Base-by-base conservation (phyloP, 2,329 filamentous ascomycete species). In the Beauveria bassiana region DNA sequence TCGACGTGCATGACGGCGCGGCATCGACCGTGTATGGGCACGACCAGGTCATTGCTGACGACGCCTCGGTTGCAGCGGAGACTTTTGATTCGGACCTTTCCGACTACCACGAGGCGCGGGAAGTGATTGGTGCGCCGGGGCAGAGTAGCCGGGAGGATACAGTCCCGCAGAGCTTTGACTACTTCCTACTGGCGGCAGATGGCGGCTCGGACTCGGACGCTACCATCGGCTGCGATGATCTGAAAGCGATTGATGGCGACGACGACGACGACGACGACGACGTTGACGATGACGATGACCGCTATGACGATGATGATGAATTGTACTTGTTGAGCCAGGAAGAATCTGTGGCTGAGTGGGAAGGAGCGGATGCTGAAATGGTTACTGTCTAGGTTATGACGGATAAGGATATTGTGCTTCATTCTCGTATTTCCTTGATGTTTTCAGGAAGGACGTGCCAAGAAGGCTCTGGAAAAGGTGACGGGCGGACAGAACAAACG, bases 1-100 rank as follows among this genome's bases (percentile, higher is more conserved):
- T 78, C 42, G 72, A 73, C 16, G 77, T 71, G 1, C 72, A 79
- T 52, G 76, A 76, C 47, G 74, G 75, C 50, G 69, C 34, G 34
- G 34, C 71, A 31, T 75, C 74, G n/a, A 76, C 72, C 1, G 70
- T 74, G 12, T 74, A 71, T 45, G 64, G 66, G 24, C 66, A 66
- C 3, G 66, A 68, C 24, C 66, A 65, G 12, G 70, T 77, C 54
- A 70, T 76, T 42, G 68, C 70, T 5, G 73, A 74, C 40, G 70
- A 72, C 51, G 68, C 64, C 0, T 73, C 73, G 0, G 65, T 74
- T 12, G 64, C 61, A 18, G 73, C 75, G 0, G 76, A 77, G 62
- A 62, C 68, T n/a, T 77, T 77, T 56, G 69, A 70, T 0, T 64
- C 66, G 3, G 70, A 68, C 6, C 68, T 66, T 2, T 63, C 67